Base-by-base conservation (phyloP, 31 red algal species). In the Endocladia muricata region DNA sequence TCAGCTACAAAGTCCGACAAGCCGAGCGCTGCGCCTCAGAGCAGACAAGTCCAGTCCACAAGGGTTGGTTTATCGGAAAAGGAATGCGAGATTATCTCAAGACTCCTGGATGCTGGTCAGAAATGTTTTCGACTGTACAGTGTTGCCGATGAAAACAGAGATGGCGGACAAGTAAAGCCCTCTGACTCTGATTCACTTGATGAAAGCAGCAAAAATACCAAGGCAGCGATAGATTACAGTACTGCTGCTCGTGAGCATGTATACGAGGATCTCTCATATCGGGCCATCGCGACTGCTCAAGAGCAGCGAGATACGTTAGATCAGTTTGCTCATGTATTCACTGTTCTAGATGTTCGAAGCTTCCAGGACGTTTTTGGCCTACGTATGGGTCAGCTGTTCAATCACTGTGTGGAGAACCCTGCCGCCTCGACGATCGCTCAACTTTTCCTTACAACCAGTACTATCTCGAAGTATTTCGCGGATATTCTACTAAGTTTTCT, bases 401-500 rank as follows among this genome's bases (percentile, higher is more conserved):
- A 92, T 1, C 76, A 89, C 62, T 83, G 93, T 77, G 83, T 96
- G 42, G 67, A 84, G 29, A 90, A 99, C 52, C 61, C 88, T 37
- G 79, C 80, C 37, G 89, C 90, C 37, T 79, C 93, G 17, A 77
- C 73, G 36, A 89, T 99, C 33, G 86, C 90, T 33, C 97, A 99
- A 52, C 97, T 94, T 68, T 96, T 99, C 76, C 82, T 99, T 13
- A 79, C 97, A 21, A 96, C 91, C 49, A 73, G 39, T 30, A 89
- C 82, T 61, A 92, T 92, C 37, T 99, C 97, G 30, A 92, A 93
- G 60, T 95, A 90, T 47, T 99, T 95, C 83, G 97, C 92, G 19
- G 90, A 95, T 81, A 96, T 99, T 41, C 78, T 96, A n/a, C 76
- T 95, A 8, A 90, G 81, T 57, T 99, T 96, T 81, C 61, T 99